Percentiles rank a stretch among this genome's conserved stretches.
Conservation (phyloP, 106 monocot genomes). For the Narthecium ossifragum region DNA sequence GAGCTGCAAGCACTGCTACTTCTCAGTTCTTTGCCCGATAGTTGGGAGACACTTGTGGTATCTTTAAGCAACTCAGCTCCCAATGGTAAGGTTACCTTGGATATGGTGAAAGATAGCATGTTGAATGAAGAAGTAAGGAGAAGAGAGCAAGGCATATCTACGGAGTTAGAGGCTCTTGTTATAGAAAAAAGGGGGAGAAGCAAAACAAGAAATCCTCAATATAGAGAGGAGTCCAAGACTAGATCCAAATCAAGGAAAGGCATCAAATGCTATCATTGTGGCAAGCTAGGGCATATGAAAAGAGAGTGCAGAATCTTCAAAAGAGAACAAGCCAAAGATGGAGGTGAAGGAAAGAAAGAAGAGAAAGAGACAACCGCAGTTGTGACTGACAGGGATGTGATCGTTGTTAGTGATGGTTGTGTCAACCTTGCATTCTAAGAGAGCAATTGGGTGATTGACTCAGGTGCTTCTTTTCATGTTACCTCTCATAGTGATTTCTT, state of each 20-base stretch:
- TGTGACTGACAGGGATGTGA: neutral
- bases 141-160: neutral
- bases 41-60: neutral
- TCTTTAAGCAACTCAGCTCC: conserved; percentile 1
- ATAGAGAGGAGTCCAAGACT: neutral
- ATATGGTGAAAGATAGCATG: neutral
- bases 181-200: conserved; percentile 1
- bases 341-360: neutral
- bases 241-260: neutral
- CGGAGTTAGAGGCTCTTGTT: neutral
- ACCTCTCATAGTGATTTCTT: conserved; percentile 1
- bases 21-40: neutral
- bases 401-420: conserved; percentile 4
- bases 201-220: no score
- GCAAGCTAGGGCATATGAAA: neutral
- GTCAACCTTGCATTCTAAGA: neutral
- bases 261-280: conserved; percentile 1
- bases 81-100: neutral
- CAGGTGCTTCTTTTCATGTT: conserved; percentile 2
- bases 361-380: neutral
- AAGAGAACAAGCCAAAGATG: neutral
- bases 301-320: conserved; percentile 1
- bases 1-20: conserved; percentile 2
- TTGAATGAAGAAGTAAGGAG: conserved; percentile 1
- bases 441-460: conserved; percentile 1